A percentile compares a stretch with the other conserved stretches of the same genome.
phyloP scores from a whole-genome alignment of 1,284 basidiomycete genomes.

The Leccinum pachyderme region DNA sequence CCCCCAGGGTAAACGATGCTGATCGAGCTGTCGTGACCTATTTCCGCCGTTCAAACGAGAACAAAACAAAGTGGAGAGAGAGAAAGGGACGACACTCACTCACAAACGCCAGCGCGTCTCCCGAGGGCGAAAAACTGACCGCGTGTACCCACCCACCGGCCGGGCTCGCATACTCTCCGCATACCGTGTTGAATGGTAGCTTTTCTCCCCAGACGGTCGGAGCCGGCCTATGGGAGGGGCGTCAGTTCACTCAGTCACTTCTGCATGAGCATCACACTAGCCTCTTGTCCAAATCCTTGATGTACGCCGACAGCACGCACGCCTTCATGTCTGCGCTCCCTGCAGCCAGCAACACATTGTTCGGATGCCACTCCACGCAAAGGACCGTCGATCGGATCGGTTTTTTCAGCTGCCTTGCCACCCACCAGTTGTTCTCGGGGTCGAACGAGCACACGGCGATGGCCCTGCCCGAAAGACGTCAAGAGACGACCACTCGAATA shows the following conservation, averaged over 20 bases:
- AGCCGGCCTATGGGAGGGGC: constrained; percentile 58
- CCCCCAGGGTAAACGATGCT: constrained; percentile 85
- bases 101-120: constrained; percentile 89
- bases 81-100: constrained; percentile 50
- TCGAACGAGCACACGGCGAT: constrained; percentile 96
- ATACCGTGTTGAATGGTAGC: constrained; percentile 96
- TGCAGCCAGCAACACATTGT: constrained; percentile 92
- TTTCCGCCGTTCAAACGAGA: constrained; percentile 1
- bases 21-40: constrained; percentile 91
- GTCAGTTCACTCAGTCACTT: constrained; percentile 2
- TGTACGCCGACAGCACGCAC: constrained; percentile 97
- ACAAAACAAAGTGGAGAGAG: background rate
- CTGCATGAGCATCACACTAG: constrained; percentile 33
- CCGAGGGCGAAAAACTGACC: constrained; percentile 94
- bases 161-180: constrained; percentile 88
- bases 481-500: background rate
- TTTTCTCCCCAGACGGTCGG: constrained; percentile 96
- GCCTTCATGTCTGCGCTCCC: constrained; percentile 96
- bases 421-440: constrained; percentile 99
- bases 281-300: constrained; percentile 98
- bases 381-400: constrained; percentile 93
- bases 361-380: constrained; percentile 96
- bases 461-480: constrained; percentile 51
- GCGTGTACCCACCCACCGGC: constrained; percentile 97
- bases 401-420: constrained; percentile 96